Percentiles rank a stretch among this genome's conserved stretches.
Evolutionary conservation across 73 alveolate genomes (phyloP).

Genomic region (Paramecium biaurelia): DNA sequence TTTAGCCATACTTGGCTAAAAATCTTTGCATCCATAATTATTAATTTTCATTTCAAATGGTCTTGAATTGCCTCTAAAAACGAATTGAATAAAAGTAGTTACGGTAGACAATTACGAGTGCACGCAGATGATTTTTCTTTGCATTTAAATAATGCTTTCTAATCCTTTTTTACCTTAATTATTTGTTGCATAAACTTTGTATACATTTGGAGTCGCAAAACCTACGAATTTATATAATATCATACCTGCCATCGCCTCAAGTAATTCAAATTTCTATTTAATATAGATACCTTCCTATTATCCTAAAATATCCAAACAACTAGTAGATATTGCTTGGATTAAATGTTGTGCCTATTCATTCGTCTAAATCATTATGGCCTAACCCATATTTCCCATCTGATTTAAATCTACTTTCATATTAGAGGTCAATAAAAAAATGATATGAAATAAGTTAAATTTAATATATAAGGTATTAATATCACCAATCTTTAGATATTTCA

Average conservation of each 20-base stretch:
- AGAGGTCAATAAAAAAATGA: not conserved
- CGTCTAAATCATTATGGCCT: not conserved
- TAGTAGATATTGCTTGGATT: not conserved
- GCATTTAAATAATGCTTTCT: conserved; percentile 42
- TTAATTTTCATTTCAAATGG: conserved; percentile 41
- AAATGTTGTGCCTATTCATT: not conserved
- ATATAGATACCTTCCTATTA: not conserved
- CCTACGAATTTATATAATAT: not conserved
- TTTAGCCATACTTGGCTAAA: not conserved
- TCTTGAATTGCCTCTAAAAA: not conserved
- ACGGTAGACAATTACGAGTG: conserved; percentile 20
- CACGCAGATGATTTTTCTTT: conserved; percentile 39
- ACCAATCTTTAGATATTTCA: conserved; percentile 68
- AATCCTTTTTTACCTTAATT: not conserved
- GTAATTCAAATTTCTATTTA: not conserved
- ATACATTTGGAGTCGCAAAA: conserved; percentile 50
- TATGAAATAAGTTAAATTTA: not conserved
- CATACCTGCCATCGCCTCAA: not conserved
- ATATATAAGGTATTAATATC: not conserved
- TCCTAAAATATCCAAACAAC: not conserved
- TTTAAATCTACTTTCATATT: not conserved
- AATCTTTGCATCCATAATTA: conserved; percentile 14
- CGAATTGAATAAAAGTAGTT: not conserved
- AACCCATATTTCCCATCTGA: not conserved
- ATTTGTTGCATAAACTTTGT: conserved; percentile 46